Evolutionary conservation across 805 yeast genomes (phyloP), one percentile per base, ranked within the genome.

Genomic region (Candida pseudoglaebosa): DNA sequence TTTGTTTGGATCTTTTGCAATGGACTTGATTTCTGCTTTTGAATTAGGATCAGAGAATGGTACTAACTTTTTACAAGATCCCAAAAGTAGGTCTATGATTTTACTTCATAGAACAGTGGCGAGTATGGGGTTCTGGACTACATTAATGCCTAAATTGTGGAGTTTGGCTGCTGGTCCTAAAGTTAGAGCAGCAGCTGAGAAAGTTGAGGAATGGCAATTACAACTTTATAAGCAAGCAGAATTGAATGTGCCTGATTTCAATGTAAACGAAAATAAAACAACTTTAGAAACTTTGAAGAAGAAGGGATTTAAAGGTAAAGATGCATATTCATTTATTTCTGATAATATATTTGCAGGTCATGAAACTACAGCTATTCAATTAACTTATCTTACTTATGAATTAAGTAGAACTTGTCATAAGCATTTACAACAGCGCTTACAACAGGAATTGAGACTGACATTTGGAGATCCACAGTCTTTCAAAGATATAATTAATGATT

Each of bases 281-380:
- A 64, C 71, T 2, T 50, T 68, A 28, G 65, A 63, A 40, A 49
- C 63, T 4, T 51, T 68, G 35, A 59, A 61, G 28, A 53, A 51
- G 35, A 51, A 50, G 36, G 70, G 70, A 1, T 44, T 59, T 21
- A 38, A 36, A 5, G 69, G 66, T 2, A 49, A 53, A 22, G 40
- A 53, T 34, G 72, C 73, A 2, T 67, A 66, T 47, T 57, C 70
- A 1, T 63, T 67, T 41, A 44, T 68, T 14, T 57, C 74, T 32
- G 90, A 82, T 50, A 86, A 82, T 53, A 69, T 82, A 28, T 81
- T 83, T 33, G 90, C 90, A 0, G 90, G 90, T 3, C 89, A 83
- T 52, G 84, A 82, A 51, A 82, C 90, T 4, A 81, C 85, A 1
- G 86, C 84, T 0, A 70, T 78, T 5, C 78, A 80, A n/a, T 54